Conservation (phyloP, 345 rosid genomes). For the Erysimum cheiranthoides region DNA sequence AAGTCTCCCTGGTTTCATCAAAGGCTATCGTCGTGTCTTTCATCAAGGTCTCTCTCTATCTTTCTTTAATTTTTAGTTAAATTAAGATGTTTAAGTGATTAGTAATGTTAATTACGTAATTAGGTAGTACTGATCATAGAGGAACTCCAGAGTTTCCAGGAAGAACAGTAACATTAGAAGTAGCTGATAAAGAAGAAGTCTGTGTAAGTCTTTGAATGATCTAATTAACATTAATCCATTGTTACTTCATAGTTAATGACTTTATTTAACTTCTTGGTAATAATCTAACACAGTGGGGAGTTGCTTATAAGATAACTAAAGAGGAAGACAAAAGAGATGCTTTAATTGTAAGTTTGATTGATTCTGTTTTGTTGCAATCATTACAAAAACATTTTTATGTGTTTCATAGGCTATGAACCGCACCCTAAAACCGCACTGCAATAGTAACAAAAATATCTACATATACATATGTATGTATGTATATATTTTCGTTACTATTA, state of each 20-base stretch:
- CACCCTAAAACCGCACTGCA: no score
- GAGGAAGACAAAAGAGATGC: constrained; percentile 79
- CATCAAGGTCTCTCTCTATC: constrained; percentile 63
- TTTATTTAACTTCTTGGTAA: neutral
- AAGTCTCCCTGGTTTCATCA: constrained; percentile 81
- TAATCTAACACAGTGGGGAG: constrained; percentile 74
- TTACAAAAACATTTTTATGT: neutral
- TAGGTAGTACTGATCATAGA: constrained; percentile 94
- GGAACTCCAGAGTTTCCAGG: constrained; percentile 87
- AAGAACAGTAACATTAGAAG: constrained; percentile 82
- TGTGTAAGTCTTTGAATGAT: constrained; percentile 58
- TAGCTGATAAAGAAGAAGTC: constrained; percentile 68
- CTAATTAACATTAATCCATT: no score
- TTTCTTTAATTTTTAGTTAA: neutral
- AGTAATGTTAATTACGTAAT: neutral
- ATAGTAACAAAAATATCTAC: no score
- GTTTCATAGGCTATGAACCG: no score
- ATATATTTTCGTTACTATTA: no score
- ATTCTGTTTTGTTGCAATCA: neutral
- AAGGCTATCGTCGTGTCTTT: constrained; percentile 81
- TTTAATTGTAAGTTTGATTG: constrained; percentile 53
- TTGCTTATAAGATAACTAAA: constrained; percentile 77
- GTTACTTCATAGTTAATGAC: neutral
- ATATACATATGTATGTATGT: no score
- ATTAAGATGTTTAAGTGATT: neutral